Percentiles rank a stretch among this genome's conserved stretches.
Conservation (phyloP, 2,329 filamentous ascomycete genomes). For the Fusarium sp. region DNA sequence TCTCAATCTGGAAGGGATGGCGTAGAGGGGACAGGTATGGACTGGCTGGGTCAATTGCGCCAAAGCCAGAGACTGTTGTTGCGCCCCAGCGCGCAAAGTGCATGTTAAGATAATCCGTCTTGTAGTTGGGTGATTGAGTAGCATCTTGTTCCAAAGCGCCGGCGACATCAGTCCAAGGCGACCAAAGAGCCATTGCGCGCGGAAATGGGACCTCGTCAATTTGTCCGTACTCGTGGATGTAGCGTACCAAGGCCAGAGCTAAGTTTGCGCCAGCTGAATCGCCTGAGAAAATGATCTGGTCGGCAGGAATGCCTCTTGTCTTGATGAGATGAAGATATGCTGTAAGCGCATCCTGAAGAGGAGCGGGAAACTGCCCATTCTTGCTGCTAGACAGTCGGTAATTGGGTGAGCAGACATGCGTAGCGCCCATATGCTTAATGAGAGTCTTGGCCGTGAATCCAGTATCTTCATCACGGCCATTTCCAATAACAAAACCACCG, state of each 20-base stretch:
- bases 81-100: conserved; percentile 35
- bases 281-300: conserved; percentile 27
- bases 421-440: conserved; percentile 29
- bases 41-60: conserved; percentile 9
- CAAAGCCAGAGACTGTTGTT: conserved; percentile 22
- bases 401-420: conserved; percentile 36
- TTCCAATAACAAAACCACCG: conserved; percentile 33
- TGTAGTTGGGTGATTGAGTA: conserved; percentile 30
- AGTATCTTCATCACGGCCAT: conserved; percentile 35
- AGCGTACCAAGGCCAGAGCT: conserved; percentile 27
- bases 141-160: conserved; percentile 30
- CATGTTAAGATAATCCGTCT: conserved; percentile 33
- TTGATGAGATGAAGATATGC: conserved; percentile 21
- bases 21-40: conserved; percentile 34
- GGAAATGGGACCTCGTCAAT: conserved; percentile 24
- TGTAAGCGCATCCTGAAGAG: conserved; percentile 35
- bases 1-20: conserved; percentile 19
- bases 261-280: conserved; percentile 36
- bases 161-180: conserved; percentile 32
- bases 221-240: conserved; percentile 28
- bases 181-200: conserved; percentile 31
- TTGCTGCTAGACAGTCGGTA: conserved; percentile 33
- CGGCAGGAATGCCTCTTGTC: conserved; percentile 17
- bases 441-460: conserved; percentile 23
- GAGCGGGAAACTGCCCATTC: conserved; percentile 30